phyloP scores from a whole-genome alignment of 345 rosid genomes.

The Brassica cretica region DNA sequence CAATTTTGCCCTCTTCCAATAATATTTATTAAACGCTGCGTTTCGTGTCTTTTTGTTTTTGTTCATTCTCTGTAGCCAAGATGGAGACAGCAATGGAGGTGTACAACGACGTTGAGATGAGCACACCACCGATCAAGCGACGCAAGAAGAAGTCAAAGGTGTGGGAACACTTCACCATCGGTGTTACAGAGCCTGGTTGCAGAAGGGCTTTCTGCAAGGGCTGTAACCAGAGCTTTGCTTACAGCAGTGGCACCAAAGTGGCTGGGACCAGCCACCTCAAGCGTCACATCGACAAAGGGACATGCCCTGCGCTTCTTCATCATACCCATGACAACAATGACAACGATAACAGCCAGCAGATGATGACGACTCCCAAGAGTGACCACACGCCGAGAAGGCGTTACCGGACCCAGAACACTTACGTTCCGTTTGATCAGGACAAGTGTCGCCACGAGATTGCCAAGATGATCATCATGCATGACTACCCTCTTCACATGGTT shows the following conservation, averaged over 20 bases:
- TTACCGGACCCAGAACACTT: neutral
- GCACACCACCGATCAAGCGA: conserved; percentile 22
- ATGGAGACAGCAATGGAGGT: conserved; percentile 27
- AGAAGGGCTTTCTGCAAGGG: conserved; percentile 89
- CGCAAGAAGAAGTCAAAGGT: conserved; percentile 79
- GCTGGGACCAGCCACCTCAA: conserved; percentile 97
- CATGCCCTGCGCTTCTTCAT: conserved; percentile 68
- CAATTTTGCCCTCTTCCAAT: neutral
- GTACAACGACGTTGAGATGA: conserved; percentile 26
- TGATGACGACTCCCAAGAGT: neutral
- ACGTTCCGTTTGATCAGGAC: neutral
- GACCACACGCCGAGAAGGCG: neutral
- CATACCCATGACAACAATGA: neutral
- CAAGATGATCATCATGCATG: neutral
- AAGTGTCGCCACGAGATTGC: conserved; percentile 1
- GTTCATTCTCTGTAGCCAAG: neutral
- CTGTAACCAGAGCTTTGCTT: conserved; percentile 98
- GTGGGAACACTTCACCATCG: conserved; percentile 90
- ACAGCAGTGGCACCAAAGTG: conserved; percentile 88
- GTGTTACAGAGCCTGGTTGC: conserved; percentile 63
- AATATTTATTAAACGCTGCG: neutral
- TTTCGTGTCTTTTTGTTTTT: neutral
- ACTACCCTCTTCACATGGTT: neutral
- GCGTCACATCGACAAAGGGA: conserved; percentile 88
- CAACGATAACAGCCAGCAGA: neutral